Base-by-base conservation (phyloP, 179 eudicot genomes). In the Silene noctiflora region DNA sequence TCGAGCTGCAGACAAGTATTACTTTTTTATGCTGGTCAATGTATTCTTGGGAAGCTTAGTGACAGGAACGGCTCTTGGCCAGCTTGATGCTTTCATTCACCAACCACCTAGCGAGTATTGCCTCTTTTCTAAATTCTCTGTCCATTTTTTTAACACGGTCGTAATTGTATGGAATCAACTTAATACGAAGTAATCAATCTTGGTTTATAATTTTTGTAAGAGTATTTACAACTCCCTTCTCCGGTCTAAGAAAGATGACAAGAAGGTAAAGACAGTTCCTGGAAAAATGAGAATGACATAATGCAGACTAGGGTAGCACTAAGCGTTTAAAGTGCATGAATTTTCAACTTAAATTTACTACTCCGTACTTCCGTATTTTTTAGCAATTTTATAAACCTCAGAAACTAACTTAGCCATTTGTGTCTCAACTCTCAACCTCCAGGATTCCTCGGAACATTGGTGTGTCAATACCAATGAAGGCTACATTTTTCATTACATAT, bases 381-480 rank as follows among this genome's bases (percentile, higher is more conserved):
- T 27, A 27, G 29, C 29, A 27, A 27, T 27, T 27, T 27, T 27
- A 27, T 27, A 2, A 27, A 27, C 29, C 29, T 27, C 29, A 2
- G 29, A 27, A 27, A 27, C 29, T 35, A 35, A 35, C 42, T 35
- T 65, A n/a, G 55, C 21, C 21, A 31, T 69, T 75, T 67, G 29
- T 71, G 29, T 71, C 55, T 35, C 59, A 21, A 74, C 61, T 71
- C 55, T 35, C 59, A 27, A 74, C 61, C 22, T 83, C 81, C 89
- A 93, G 98, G 78, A 86, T 93, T 72, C 97, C 98, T 4, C 83
- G 86, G 62, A 93, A 90, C 29, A 91, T 95, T 63, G 99, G 99
- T 12, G 96, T 95, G 14, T 89, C 99, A 33, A 91, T 95, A 74
- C 99, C 99, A 31, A 91, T 89, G 95, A 95, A 95, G 84, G 99